Percentiles rank a stretch among this genome's conserved stretches.
phyloP scores from a whole-genome alignment of 2,329 filamentous ascomycete species.

The Monosporascus sp. region DNA sequence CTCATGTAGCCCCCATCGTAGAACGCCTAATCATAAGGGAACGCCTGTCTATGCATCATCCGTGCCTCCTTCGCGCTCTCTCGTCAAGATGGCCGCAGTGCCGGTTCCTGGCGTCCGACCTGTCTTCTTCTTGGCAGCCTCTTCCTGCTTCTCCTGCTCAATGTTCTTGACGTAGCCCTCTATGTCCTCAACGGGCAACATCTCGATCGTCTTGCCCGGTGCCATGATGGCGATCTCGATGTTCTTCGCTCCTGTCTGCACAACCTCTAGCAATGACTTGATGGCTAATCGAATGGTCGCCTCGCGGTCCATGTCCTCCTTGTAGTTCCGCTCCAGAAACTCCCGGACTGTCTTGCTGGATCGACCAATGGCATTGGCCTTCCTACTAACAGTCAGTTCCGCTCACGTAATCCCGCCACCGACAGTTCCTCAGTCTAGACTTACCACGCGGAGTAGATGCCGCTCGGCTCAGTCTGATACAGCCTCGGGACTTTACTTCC shows the following conservation, averaged over 20 bases:
- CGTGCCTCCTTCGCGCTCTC: constrained; percentile 39
- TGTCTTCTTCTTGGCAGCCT: constrained; percentile 95
- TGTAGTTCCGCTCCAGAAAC: constrained; percentile 98
- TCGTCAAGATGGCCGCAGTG: constrained; percentile 68
- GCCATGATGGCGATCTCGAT: constrained; percentile 99
- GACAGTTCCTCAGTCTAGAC: constrained; percentile 19
- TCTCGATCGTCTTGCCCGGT: constrained; percentile 83
- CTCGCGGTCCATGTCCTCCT: constrained; percentile 94
- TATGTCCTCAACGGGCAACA: constrained; percentile 92
- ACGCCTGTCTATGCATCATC: constrained; percentile 12
- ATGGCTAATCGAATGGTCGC: constrained; percentile 94
- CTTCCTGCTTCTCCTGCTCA: constrained; percentile 98
- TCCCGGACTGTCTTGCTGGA: constrained; percentile 99
- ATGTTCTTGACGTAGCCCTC: constrained; percentile 98
- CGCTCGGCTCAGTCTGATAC: constrained; percentile 98
- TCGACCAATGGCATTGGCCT: constrained; percentile 96
- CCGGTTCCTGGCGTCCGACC: constrained; percentile 66
- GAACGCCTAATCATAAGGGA: no score
- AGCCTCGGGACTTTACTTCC: constrained; percentile 82
- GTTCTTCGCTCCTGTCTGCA: constrained; percentile 98
- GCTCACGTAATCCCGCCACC: neutral
- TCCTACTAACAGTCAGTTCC: constrained; percentile 53
- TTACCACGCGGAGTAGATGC: constrained; percentile 98
- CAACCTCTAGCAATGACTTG: constrained; percentile 96
- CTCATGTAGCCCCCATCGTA: no score